phyloP scores from a whole-genome alignment of 768 basidiomycete species.

The Calvatia gigantea region DNA sequence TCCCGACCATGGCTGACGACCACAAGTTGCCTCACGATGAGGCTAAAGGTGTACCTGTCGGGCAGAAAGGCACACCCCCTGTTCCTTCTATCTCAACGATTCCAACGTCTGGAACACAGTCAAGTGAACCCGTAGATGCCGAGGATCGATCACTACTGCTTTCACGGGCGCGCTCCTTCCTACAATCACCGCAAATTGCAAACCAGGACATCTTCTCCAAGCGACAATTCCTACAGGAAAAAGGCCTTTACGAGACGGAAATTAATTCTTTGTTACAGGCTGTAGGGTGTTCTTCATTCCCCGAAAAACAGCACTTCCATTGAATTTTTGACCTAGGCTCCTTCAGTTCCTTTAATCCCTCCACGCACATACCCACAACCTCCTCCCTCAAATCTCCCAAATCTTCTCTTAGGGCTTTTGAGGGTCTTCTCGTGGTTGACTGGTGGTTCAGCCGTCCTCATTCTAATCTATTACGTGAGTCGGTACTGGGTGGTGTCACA shows the following conservation, averaged over 20 bases:
- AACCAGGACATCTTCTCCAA: constrained; percentile 55
- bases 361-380: constrained; percentile 71
- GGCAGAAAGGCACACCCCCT: neutral
- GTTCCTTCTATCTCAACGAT: neutral
- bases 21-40: neutral
- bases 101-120: neutral
- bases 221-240: constrained; percentile 63
- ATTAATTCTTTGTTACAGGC: constrained; percentile 56
- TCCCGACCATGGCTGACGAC: neutral
- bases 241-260: constrained; percentile 62
- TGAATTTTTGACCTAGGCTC: constrained; percentile 21
- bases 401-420: constrained; percentile 56
- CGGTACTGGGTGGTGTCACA: neutral
- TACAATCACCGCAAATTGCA: constrained; percentile 61
- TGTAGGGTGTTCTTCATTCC: constrained; percentile 36
- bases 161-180: constrained; percentile 57
- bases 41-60: neutral
- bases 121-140: neutral
- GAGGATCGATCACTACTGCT: constrained; percentile 41
- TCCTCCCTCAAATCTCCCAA: constrained; percentile 66
- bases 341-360: constrained; percentile 49
- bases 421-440: constrained; percentile 66
- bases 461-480: constrained; percentile 68
- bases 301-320: neutral
- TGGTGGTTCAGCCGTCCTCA: constrained; percentile 55